These are phyloP conservation scores for Dactylonectria estremocensis DNA, from an alignment of 2,329 filamentous ascomycete species.

Conservation along the genomic window DNA sequence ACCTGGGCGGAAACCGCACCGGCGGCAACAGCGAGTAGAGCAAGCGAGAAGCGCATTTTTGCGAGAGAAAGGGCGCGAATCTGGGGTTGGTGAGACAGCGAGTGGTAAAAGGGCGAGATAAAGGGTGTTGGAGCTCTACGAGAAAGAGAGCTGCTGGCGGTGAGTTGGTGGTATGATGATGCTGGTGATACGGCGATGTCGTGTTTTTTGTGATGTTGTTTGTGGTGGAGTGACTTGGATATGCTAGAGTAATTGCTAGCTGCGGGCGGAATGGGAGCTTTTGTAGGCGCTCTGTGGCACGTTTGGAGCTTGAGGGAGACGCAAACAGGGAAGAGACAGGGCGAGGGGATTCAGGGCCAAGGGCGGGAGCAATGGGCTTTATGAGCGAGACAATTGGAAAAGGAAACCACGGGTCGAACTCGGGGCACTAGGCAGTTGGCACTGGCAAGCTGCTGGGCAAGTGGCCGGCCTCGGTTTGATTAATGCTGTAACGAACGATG, in stretches of 20 bases:
- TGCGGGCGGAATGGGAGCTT: slow-evolving; percentile 25
- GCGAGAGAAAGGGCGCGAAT: slow-evolving; percentile 37
- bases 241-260: not conserved
- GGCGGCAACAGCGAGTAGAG: slow-evolving; percentile 62
- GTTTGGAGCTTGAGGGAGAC: slow-evolving; percentile 22
- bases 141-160: slow-evolving; percentile 24
- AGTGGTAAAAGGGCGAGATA: not conserved
- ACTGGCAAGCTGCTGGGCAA: slow-evolving; percentile 27
- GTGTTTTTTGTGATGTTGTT: slow-evolving; percentile 26
- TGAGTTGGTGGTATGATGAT: slow-evolving; percentile 43
- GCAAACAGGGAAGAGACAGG: slow-evolving; percentile 28
- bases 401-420: slow-evolving; percentile 44
- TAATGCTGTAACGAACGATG: slow-evolving; percentile 40
- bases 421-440: slow-evolving; percentile 16
- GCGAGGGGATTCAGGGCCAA: slow-evolving; percentile 26
- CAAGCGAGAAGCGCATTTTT: slow-evolving; percentile 60
- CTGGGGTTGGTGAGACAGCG: slow-evolving; percentile 22
- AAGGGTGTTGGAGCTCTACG: slow-evolving; percentile 1
- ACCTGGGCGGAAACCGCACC: slow-evolving; percentile 60
- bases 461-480: slow-evolving; percentile 49
- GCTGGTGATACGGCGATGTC: slow-evolving; percentile 32
- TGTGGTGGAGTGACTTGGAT: not conserved
- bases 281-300: slow-evolving; percentile 27
- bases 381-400: slow-evolving; percentile 36
- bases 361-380: slow-evolving; percentile 45